Conservation (phyloP, 257 asterid species). For the Forsythia suspensa region DNA sequence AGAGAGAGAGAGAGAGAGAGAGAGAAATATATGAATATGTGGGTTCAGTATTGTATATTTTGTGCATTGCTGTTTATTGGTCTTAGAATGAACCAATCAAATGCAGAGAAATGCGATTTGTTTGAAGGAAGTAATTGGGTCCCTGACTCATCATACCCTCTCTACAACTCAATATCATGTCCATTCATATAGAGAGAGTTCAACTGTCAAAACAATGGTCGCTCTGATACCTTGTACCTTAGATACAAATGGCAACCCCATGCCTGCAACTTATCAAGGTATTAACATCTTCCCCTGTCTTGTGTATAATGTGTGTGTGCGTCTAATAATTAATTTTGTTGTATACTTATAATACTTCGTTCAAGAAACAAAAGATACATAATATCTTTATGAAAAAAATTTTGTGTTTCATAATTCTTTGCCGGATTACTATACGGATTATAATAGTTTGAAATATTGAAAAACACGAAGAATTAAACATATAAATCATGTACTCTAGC, state of each 20-base stretch:
- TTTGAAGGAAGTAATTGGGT: slow-evolving; percentile 78
- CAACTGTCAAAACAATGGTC: slow-evolving; percentile 73
- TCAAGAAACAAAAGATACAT: no score
- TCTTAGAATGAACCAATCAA: background rate
- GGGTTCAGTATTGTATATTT: background rate
- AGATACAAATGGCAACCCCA: slow-evolving; percentile 74
- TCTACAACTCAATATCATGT: slow-evolving; percentile 56
- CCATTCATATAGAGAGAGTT: slow-evolving; percentile 80
- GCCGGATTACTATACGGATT: no score
- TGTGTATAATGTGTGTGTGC: no score
- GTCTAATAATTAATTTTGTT: no score
- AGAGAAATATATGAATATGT: background rate
- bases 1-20: no score
- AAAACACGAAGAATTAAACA: no score
- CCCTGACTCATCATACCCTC: slow-evolving; percentile 36
- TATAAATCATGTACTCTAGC: no score
- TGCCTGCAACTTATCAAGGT: slow-evolving; percentile 62
- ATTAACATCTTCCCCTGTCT: background rate
- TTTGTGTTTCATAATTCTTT: no score
- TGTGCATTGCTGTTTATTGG: background rate
- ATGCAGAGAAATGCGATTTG: slow-evolving; percentile 45
- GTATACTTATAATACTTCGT: no score
- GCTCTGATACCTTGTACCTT: slow-evolving; percentile 61
- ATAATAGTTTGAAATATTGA: no score
- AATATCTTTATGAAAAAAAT: no score